Percentiles rank a stretch among this genome's conserved stretches.
phyloP scores from a whole-genome alignment of 73 alveolate genomes.

The Uronychia binucleata region DNA sequence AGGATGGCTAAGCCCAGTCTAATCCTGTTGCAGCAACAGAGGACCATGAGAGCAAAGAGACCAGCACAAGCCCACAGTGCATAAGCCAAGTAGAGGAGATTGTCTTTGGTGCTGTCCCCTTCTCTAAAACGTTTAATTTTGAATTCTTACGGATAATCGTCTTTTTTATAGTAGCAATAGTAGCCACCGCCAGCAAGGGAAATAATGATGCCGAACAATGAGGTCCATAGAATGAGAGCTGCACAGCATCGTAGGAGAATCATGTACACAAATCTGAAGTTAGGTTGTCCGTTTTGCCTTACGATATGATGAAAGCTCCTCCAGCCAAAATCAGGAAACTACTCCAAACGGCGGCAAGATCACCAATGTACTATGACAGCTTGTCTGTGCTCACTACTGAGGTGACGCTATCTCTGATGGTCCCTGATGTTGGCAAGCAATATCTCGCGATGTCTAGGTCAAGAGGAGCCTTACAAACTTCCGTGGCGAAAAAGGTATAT shows the following conservation, averaged over 20 bases:
- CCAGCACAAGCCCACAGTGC: conserved; percentile 65
- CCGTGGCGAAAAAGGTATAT: not conserved
- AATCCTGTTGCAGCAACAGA: conserved; percentile 89
- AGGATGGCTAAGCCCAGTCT: conserved; percentile 94
- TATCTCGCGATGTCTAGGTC: not conserved
- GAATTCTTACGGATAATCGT: conserved; percentile 12
- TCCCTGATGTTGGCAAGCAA: not conserved
- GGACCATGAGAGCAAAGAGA: conserved; percentile 54
- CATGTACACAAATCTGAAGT: conserved; percentile 66
- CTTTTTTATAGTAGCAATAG: conserved; percentile 25
- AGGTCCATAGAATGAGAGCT: conserved; percentile 73
- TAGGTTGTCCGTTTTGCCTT: not conserved
- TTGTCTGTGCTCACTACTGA: not conserved
- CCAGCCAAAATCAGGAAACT: conserved; percentile 69
- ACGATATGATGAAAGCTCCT: conserved; percentile 60
- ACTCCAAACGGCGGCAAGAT: conserved; percentile 69
- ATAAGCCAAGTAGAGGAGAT: conserved; percentile 58
- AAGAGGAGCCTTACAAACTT: not conserved
- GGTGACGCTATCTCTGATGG: not conserved
- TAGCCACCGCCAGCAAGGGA: conserved; percentile 57
- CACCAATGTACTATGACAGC: conserved; percentile 72
- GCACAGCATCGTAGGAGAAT: conserved; percentile 76
- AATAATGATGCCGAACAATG: conserved; percentile 62
- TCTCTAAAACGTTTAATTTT: not conserved
- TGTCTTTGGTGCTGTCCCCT: conserved; percentile 25